A percentile compares a stretch with the other conserved stretches of the same genome.
Evolutionary conservation across 306 rosid genomes (phyloP).

Genomic region (Elaeagnus macrophylla): DNA sequence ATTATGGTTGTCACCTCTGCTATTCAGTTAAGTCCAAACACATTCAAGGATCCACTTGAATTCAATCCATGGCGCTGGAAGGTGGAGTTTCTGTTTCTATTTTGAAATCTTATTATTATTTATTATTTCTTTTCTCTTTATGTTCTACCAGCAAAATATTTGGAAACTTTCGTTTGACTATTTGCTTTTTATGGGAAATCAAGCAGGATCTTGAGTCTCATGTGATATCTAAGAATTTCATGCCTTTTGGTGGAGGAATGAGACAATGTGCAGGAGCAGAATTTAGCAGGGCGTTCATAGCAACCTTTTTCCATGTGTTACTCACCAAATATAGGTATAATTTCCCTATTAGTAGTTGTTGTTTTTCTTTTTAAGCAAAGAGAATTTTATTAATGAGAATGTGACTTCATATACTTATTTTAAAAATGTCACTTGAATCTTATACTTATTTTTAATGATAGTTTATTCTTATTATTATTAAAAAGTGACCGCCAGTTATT

Average conservation of each 20-base stretch:
- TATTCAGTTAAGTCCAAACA: slow-evolving; percentile 24
- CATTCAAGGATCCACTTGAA: slow-evolving; percentile 20
- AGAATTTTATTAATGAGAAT: too few relatives aligned
- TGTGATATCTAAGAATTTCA: slow-evolving; percentile 27
- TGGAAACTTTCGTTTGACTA: background rate
- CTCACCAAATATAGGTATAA: slow-evolving; percentile 35
- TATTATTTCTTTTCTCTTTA: background rate
- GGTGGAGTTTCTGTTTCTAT: background rate
- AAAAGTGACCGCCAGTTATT: too few relatives aligned
- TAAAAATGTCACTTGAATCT: too few relatives aligned
- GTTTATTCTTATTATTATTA: too few relatives aligned
- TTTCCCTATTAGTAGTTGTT: background rate
- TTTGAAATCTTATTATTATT: background rate
- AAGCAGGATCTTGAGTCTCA: slow-evolving; percentile 17
- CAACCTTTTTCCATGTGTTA: slow-evolving; percentile 33
- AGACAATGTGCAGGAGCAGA: slow-evolving; percentile 38
- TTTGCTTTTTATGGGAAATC: background rate
- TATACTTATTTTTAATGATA: too few relatives aligned
- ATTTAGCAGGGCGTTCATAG: slow-evolving; percentile 21
- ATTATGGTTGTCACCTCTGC: slow-evolving; percentile 26
- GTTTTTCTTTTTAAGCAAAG: too few relatives aligned
- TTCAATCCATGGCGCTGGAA: slow-evolving; percentile 45
- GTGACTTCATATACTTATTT: too few relatives aligned
- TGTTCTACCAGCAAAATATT: background rate
- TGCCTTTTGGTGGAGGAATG: slow-evolving; percentile 38